Conservation (phyloP, 768 basidiomycete genomes). For the Melanogaster broomeanus region DNA sequence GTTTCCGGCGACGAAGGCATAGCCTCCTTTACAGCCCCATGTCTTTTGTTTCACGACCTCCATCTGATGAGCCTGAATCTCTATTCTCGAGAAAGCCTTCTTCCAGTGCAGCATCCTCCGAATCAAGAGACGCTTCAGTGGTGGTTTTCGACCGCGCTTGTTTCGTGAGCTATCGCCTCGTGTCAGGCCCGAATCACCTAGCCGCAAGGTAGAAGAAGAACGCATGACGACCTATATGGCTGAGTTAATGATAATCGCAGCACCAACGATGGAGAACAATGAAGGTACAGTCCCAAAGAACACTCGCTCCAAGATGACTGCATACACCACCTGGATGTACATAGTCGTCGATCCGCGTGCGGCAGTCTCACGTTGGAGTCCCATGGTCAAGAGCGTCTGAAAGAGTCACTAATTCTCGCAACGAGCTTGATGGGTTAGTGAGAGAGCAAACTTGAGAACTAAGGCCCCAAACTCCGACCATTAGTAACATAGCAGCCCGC, state of each 20-base stretch:
- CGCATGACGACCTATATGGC: slow-evolving; percentile 2
- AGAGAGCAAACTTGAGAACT: too few species aligned
- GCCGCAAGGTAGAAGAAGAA: background rate
- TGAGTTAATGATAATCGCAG: slow-evolving; percentile 55
- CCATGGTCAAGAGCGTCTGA: too few species aligned
- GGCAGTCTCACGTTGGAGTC: slow-evolving; percentile 58
- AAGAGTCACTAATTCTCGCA: too few species aligned
- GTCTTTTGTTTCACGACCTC: background rate
- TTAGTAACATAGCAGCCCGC: too few species aligned
- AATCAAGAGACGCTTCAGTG: background rate
- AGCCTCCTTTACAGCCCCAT: too few species aligned
- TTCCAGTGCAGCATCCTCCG: background rate
- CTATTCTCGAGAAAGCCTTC: background rate
- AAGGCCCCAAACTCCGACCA: too few species aligned
- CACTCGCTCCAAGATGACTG: slow-evolving; percentile 62
- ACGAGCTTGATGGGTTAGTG: too few species aligned
- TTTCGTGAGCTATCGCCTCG: background rate
- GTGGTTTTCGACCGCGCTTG: background rate
- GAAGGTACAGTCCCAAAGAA: slow-evolving; percentile 64
- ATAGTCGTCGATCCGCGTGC: slow-evolving; percentile 62
- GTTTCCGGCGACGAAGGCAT: too few species aligned
- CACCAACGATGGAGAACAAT: slow-evolving; percentile 60
- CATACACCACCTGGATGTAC: slow-evolving; percentile 65
- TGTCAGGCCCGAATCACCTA: background rate
- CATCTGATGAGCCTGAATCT: background rate